Evolutionary conservation across 371 early-diverging fungal genomes (phyloP), one percentile per base, ranked within the genome.

Genomic region (Mucor piriformis): DNA sequence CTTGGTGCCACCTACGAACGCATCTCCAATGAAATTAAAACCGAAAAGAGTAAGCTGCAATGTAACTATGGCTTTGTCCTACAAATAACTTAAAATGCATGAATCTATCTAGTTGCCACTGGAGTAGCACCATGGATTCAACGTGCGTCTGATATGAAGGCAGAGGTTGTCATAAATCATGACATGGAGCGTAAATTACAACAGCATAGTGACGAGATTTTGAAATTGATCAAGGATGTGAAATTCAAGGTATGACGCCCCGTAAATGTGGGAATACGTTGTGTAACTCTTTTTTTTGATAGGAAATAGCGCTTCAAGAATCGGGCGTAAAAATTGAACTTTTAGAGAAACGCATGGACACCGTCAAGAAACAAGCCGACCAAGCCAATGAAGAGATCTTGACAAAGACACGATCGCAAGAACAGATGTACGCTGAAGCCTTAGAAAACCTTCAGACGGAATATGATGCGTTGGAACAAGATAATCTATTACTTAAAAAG

Each of bases 141-240:
- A 57, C 83, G 95, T 2, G 91, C 95, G n/a, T 83, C 85, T 43
- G 83, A 85, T 35, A 81, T 94, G 72, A 93, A 93, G 74, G 83
- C 82, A 0, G 88, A 88, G 42, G 86, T 89, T 27, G 76, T 87
- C 12, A 76, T 92, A 38, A 92, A 92, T 63, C 77, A 82, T 10
- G 92, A 91, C 33, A 81, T 91, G 57, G 87, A 92, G 63, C 84
- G 83, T 32, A 87, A 90, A 68, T 72, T 91, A n/a, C 89, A 88
- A 50, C 81, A 87, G 18, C 84, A 88, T 42, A 86, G 83, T 51
- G 90, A 89, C 6, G 92, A 96, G 52, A 87, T 94, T 25, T 55
- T 86, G 27, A 85, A 84, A 33, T 70, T 96, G 12, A 81, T 88
- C 37, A 84, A 86, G 51, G 91, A 91, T 54, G 72, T 88, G 34